Evolutionary conservation across 176 grass and related monocot species (phyloP).

Genomic region (Miscanthus lutarioriparius): DNA sequence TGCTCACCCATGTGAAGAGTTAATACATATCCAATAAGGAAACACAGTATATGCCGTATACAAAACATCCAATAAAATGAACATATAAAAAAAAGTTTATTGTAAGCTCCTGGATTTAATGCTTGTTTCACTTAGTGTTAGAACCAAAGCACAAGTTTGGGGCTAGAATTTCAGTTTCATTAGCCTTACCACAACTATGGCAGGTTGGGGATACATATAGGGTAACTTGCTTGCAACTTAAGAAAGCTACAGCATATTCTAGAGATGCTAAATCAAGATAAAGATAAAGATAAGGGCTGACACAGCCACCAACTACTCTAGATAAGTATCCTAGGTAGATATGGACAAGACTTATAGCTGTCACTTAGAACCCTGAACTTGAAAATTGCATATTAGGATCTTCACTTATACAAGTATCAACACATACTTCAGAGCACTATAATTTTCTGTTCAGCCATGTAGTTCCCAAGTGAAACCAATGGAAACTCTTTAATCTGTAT

Average conservation of each 20-base stretch:
- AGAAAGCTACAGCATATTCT: too few relatives aligned
- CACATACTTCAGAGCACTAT: not conserved
- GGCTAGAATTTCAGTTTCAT: too few relatives aligned
- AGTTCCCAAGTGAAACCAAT: not conserved
- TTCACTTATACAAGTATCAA: not conserved
- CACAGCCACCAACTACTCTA: too few relatives aligned
- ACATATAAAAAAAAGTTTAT: not conserved
- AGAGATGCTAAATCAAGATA: too few relatives aligned
- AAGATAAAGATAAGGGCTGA: too few relatives aligned
- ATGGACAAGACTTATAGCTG: too few relatives aligned
- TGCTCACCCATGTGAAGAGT: slow-evolving; percentile 18
- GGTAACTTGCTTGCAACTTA: too few relatives aligned
- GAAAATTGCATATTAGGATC: not conserved
- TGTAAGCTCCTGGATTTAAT: not conserved
- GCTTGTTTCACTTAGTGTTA: not conserved
- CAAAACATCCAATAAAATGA: not conserved
- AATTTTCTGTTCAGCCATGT: not conserved
- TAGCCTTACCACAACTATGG: too few relatives aligned
- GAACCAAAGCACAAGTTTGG: too few relatives aligned
- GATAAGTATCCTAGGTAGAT: too few relatives aligned
- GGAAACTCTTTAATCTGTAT: not conserved
- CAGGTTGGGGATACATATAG: too few relatives aligned
- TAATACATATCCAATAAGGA: not conserved
- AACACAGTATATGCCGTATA: not conserved
- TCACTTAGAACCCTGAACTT: not conserved